Evolutionary conservation across 192 early-diverging fungal species (phyloP).

Genomic region (Neocallimastix lanati): DNA sequence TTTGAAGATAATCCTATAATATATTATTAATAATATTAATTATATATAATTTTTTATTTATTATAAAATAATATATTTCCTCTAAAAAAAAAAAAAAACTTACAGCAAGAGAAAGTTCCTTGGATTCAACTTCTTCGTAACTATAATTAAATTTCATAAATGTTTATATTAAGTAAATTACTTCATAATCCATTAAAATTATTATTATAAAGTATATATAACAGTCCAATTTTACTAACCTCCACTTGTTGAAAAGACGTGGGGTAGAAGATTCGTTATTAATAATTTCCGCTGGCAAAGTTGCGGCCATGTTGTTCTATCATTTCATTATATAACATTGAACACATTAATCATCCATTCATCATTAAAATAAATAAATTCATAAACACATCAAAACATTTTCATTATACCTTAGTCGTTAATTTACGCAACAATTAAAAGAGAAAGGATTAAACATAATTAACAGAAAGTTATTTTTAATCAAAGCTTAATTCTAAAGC

Average conservation of each 20-base stretch:
- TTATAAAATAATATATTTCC: too few relatives aligned
- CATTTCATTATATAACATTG: too few relatives aligned
- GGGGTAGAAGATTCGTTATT: conserved; percentile 22
- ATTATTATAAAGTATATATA: too few relatives aligned
- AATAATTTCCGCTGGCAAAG: conserved; percentile 36
- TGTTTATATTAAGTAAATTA: too few relatives aligned
- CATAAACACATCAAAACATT: too few relatives aligned
- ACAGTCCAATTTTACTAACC: too few relatives aligned
- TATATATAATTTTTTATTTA: too few relatives aligned
- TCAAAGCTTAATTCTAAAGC: background rate
- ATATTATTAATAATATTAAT: background rate
- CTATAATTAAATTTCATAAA: too few relatives aligned
- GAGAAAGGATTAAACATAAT: background rate
- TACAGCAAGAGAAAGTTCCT: conserved; percentile 59
- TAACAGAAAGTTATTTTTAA: background rate
- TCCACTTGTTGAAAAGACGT: conserved; percentile 77
- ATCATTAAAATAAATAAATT: too few relatives aligned
- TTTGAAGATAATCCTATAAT: conserved; percentile 65
- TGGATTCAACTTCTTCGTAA: conserved; percentile 74
- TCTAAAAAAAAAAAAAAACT: too few relatives aligned
- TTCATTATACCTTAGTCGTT: background rate
- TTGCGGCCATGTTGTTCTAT: background rate
- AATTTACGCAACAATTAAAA: background rate
- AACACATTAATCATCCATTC: background rate
- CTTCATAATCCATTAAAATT: too few relatives aligned